phyloP scores from a whole-genome alignment of 441 rosid species.

The Kokia cookei region DNA sequence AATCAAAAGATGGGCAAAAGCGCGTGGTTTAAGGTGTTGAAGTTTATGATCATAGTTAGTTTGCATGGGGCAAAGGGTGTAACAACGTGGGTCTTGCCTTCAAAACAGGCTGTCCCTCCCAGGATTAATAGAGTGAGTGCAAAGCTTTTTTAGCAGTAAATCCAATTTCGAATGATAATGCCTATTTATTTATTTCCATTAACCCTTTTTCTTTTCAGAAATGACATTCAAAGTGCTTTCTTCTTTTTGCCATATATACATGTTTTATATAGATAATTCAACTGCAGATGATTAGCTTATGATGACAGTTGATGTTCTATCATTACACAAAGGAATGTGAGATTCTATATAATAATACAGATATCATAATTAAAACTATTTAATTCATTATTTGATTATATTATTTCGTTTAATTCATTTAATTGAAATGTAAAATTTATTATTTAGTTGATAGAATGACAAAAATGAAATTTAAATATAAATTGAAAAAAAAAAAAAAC shows the following conservation, averaged over 20 bases:
- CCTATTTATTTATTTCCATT: not conserved
- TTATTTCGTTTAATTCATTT: too few relatives aligned
- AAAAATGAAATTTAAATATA: too few relatives aligned
- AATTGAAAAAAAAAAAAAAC: not conserved
- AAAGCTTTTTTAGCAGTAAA: not conserved
- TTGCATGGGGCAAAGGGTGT: not conserved
- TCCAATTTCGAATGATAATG: slow-evolving; percentile 4
- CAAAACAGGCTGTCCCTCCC: slow-evolving; percentile 18
- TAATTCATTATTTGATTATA: too few relatives aligned
- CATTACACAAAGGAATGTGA: not conserved
- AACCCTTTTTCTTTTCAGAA: not conserved
- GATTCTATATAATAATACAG: too few relatives aligned
- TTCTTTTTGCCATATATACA: not conserved
- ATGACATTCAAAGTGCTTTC: not conserved
- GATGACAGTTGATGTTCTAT: not conserved
- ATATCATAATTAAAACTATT: too few relatives aligned
- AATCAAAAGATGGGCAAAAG: not conserved
- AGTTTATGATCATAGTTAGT: too few relatives aligned
- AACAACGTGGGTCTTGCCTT: slow-evolving; percentile 13
- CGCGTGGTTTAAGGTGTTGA: not conserved
- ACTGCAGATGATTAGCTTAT: not conserved
- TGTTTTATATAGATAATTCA: not conserved
- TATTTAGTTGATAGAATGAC: too few relatives aligned
- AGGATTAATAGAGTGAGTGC: not conserved
- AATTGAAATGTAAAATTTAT: too few relatives aligned